Percentiles rank a stretch among this genome's conserved stretches.
These are phyloP conservation scores for Leccinum barrowsii DNA, from an alignment of 768 basidiomycete species.

Conservation along the genomic window DNA sequence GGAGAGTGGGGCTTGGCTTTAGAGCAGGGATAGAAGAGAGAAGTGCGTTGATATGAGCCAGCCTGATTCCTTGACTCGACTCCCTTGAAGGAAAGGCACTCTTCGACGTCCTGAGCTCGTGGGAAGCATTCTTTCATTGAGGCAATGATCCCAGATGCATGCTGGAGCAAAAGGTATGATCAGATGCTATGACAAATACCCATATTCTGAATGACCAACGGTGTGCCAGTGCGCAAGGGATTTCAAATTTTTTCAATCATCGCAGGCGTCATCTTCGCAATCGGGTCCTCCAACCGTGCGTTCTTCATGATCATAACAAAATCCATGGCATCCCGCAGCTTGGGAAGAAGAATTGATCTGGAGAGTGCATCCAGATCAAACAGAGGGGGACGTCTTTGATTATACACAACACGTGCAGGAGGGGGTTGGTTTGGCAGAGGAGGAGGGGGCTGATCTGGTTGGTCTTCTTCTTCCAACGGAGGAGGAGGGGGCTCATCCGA, in stretches of 20 bases:
- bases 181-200: neutral
- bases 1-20: too few species aligned
- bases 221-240: neutral
- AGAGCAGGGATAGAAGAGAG: too few species aligned
- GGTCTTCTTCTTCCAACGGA: too few species aligned
- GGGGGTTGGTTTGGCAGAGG: too few species aligned
- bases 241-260: neutral
- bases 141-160: neutral
- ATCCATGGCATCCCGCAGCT: neutral
- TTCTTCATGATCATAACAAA: neutral
- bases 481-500: too few species aligned
- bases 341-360: neutral
- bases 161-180: neutral
- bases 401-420: neutral
- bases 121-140: neutral
- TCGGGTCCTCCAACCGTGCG: neutral
- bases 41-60: too few species aligned
- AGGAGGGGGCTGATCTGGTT: too few species aligned
- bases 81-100: neutral
- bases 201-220: neutral
- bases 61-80: conserved; percentile 1
- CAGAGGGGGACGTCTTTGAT: neutral
- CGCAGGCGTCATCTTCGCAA: neutral
- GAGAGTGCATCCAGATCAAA: neutral
- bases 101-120: neutral